Evolutionary conservation across 2,329 filamentous ascomycete species (phyloP).

Genomic region (Thermoascus crustaceus): DNA sequence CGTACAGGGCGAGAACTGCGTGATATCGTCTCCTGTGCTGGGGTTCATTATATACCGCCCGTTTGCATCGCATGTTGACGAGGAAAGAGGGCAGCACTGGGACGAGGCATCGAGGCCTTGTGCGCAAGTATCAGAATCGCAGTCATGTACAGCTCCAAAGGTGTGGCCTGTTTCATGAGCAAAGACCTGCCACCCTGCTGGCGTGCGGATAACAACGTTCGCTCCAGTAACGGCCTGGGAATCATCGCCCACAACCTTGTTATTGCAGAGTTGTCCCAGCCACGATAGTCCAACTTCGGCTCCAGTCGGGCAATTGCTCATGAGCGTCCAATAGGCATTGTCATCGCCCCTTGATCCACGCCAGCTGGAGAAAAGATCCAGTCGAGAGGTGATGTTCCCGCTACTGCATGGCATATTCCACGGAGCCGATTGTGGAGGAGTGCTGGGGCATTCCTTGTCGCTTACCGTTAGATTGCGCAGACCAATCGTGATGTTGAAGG

Average conservation of each 20-base stretch:
- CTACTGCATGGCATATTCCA: slow-evolving; percentile 72
- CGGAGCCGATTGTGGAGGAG: slow-evolving; percentile 56
- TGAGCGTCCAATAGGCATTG: slow-evolving; percentile 89
- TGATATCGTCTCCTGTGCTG: slow-evolving; percentile 65
- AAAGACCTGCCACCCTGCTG: slow-evolving; percentile 88
- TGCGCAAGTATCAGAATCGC: slow-evolving; percentile 58
- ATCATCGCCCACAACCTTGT: slow-evolving; percentile 42
- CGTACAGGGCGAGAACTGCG: slow-evolving; percentile 75
- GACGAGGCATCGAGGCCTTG: slow-evolving; percentile 54
- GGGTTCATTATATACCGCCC: slow-evolving; percentile 95
- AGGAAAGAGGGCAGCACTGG: slow-evolving; percentile 73
- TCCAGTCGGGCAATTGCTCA: slow-evolving; percentile 73
- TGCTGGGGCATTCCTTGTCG: slow-evolving; percentile 64
- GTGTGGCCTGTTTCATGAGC: slow-evolving; percentile 92
- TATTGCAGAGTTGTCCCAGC: slow-evolving; percentile 76
- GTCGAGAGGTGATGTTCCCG: slow-evolving; percentile 59
- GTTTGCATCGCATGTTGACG: slow-evolving; percentile 61
- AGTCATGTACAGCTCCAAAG: slow-evolving; percentile 94
- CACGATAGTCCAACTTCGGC: slow-evolving; percentile 86
- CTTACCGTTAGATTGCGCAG: slow-evolving; percentile 78
- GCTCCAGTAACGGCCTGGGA: slow-evolving; percentile 70
- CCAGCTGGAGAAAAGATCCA: slow-evolving; percentile 87
- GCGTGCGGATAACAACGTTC: slow-evolving; percentile 80
- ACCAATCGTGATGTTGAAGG: slow-evolving; percentile 91
- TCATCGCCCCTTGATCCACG: slow-evolving; percentile 65